Conservation (phyloP, 805 yeast species). For the Wickerhamomyces ciferrii region DNA sequence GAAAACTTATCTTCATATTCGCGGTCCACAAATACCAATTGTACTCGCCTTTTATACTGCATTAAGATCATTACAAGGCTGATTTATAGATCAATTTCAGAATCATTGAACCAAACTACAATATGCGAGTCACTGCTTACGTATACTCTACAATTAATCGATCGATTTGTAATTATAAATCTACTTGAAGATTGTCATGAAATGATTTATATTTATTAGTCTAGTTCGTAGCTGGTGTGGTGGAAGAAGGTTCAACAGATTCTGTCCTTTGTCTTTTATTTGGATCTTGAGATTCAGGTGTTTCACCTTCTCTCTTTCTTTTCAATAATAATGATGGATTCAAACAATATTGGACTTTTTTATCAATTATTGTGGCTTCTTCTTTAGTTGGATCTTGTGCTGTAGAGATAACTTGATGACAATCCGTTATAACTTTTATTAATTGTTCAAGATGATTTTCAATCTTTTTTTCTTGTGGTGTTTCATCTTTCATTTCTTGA, state of each 20-base stretch:
- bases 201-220: no score
- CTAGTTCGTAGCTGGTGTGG: background rate
- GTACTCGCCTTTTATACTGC: no score
- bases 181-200: no score
- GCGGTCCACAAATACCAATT: background rate
- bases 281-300: constrained; percentile 21
- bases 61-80: no score
- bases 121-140: no score
- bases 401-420: constrained; percentile 40
- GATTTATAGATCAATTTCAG: no score
- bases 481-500: constrained; percentile 9
- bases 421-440: constrained; percentile 38
- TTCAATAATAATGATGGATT: constrained; percentile 52
- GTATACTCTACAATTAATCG: no score
- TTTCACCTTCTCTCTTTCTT: constrained; percentile 29
- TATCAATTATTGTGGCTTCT: constrained; percentile 57
- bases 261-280: constrained; percentile 21
- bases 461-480: constrained; percentile 3
- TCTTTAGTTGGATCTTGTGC: constrained; percentile 47
- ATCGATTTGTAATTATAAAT: no score
- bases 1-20: background rate
- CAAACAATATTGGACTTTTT: constrained; percentile 55
- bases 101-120: no score
- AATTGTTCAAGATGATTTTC: constrained; percentile 32
- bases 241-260: constrained; percentile 3